Evolutionary conservation across 495 filamentous ascomycete genomes (phyloP), one percentile per base, ranked within the genome.

Genomic region (Aspergillus coremiiformis): DNA sequence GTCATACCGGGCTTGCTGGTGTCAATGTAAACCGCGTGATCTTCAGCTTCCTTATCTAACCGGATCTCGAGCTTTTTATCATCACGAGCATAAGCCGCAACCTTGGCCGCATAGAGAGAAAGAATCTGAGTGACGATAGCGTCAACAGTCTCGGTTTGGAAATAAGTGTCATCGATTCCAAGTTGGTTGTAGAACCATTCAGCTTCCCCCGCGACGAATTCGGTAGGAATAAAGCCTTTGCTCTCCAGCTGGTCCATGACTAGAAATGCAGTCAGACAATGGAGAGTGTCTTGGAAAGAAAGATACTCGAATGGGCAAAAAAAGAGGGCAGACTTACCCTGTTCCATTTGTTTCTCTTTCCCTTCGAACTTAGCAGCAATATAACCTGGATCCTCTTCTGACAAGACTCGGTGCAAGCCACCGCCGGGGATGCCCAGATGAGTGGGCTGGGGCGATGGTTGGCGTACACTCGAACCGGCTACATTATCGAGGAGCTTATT

Each of bases 81-180:
- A 60, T 95, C 87, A 51, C 93, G 85, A 17, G 92, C 88, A 60
- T 86, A 95, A 1, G 93, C 93, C 5, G 94, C 94, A 39, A 97
- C 83, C 74, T 98, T 98, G 66, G 91, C 93, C 19, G 94, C 94
- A 64, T 97, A 98, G 26, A 98, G 79, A 12, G 92, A 96, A 44
- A 90, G 91, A 56, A 98, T 89, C 64, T 96, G 87, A 61, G 86
- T 95, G 53, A 89, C 86, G 55, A 98, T 92, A 44, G 86, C 88
- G 37, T 90, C 86, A 21, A 84, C 85, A 3, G 80, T 79, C 72
- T 98, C 93, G 30, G 89, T 88, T 66, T 95, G 86, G 76, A 98
- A 98, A 72, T 98, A 98, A 74, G 95, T 91, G 70, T 98, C 93
- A 68, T 98, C 93, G 61, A 98, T 98, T 47, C 93, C 94, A 12